Percentiles rank a stretch among this genome's conserved stretches.
Evolutionary conservation across 129 eudicot species (phyloP).

Genomic region (Smallanthus sonchifolius): DNA sequence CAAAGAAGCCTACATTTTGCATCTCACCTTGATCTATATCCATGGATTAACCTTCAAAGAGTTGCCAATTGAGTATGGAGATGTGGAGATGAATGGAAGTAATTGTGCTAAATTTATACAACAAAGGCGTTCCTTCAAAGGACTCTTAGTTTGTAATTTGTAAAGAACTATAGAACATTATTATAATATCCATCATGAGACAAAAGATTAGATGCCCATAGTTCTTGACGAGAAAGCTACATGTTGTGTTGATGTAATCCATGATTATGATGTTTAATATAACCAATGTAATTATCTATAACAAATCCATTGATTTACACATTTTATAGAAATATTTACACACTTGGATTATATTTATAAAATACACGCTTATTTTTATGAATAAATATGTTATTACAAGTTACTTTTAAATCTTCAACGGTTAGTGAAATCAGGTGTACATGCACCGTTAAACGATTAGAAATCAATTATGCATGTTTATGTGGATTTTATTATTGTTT

Average conservation of each 20-base stretch:
- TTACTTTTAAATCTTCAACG: no score
- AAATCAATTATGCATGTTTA: no score
- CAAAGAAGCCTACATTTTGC: conserved; percentile 39
- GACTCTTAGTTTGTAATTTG: conserved; percentile 24
- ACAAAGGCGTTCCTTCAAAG: neutral
- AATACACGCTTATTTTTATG: no score
- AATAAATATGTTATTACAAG: no score
- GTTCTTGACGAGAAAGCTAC: conserved; percentile 17
- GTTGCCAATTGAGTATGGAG: neutral
- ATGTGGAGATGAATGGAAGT: conserved; percentile 1
- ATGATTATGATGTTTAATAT: neutral
- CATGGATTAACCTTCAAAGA: conserved; percentile 12
- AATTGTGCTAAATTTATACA: conserved; percentile 20
- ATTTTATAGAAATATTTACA: neutral
- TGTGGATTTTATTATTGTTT: no score
- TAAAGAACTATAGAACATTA: neutral
- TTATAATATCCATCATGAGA: neutral
- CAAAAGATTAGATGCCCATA: conserved; percentile 11
- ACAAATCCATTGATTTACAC: neutral
- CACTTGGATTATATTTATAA: neutral
- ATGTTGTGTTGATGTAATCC: neutral
- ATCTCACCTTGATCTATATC: conserved; percentile 37
- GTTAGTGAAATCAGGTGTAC: no score
- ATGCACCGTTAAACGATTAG: no score
- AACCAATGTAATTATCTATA: neutral